Base-by-base conservation (phyloP, 768 basidiomycete species). In the Boletus rubescentipes region DNA sequence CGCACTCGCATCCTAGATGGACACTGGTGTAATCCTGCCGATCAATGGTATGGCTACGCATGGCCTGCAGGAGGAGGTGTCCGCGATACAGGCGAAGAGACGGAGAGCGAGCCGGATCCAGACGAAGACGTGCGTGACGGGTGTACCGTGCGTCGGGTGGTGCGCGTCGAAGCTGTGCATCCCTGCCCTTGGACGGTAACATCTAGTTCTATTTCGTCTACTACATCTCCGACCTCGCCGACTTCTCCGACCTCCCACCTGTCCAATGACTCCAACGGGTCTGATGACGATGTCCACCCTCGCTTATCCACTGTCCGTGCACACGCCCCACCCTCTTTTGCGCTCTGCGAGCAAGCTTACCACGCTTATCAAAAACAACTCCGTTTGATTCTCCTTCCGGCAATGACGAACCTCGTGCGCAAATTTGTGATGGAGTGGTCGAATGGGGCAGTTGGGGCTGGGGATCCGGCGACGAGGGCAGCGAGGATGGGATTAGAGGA, bases 11-110 rank as follows among this genome's bases (percentile, higher is more conserved):
- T 91, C 44, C 69, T 91, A 18, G 88, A 91, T 51, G 89, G 89
- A 3, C 78, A 83, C 60, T 91, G 89, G 89, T 69, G 84, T 40
- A 85, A 79, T 46, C 89, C 89, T 10, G 86, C 83, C 0, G 89
- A 91, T 65, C 75, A 82, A 42, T 89, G 80, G 79, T 87, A 82
- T 46, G 68, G 72, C 10, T 65, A 76, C 71, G 53, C 74, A 65
- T 30, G 79, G 78, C 49, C 73, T 68, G 59, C 70, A 67, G 51
- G 64, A 54, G 46, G 72, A 53, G 40, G 76, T 74, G 53, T 67
- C 51, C 55, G 62, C 41, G 67, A 60, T 23, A 50, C 49, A 2
- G 62, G 61, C 20, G 61, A 66, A 23, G 67, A 68, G 8, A 65
- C 65, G 14, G 68, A 70, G 37, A 65, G 51, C 35, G 68, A 70